These are phyloP conservation scores for Plasmodium sp. DNA, from an alignment of 169 alveolate species.

Conservation along the genomic window DNA sequence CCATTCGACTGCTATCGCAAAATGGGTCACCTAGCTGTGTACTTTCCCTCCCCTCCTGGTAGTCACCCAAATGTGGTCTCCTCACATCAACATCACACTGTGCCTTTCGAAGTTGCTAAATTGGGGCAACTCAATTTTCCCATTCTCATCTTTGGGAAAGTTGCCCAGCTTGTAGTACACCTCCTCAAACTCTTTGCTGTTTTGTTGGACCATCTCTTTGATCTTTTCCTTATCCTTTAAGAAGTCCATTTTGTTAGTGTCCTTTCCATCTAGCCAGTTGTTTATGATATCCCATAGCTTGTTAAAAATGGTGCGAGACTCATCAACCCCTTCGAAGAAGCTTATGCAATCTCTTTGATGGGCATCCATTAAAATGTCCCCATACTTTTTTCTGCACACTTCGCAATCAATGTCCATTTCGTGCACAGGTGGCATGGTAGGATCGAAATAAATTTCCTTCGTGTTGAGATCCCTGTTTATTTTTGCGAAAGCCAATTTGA, in stretches of 20 bases:
- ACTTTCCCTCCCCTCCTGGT: background rate
- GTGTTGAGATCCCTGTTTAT: constrained; percentile 51
- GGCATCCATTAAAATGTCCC: constrained; percentile 38
- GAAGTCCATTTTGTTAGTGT: constrained; percentile 20
- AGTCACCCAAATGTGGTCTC: background rate
- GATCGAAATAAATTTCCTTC: constrained; percentile 30
- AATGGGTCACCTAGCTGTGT: background rate
- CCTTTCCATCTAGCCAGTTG: constrained; percentile 53
- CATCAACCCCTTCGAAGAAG: constrained; percentile 56
- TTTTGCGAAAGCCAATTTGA: constrained; percentile 45
- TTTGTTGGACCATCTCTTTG: background rate
- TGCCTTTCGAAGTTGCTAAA: background rate
- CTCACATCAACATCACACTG: constrained; percentile 9
- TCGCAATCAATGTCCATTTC: constrained; percentile 53
- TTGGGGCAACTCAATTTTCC: constrained; percentile 58
- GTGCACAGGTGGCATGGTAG: constrained; percentile 26
- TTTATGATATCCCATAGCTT: constrained; percentile 30
- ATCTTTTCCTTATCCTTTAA: background rate
- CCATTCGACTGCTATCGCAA: background rate
- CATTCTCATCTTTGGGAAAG: constrained; percentile 48
- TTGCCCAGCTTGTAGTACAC: constrained; percentile 33
- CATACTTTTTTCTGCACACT: constrained; percentile 59
- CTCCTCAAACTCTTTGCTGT: constrained; percentile 21
- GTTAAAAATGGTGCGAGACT: constrained; percentile 17
- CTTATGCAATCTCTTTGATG: constrained; percentile 27